Evolutionary conservation across 805 yeast species (phyloP).

Genomic region (Pichia phayaonensis): DNA sequence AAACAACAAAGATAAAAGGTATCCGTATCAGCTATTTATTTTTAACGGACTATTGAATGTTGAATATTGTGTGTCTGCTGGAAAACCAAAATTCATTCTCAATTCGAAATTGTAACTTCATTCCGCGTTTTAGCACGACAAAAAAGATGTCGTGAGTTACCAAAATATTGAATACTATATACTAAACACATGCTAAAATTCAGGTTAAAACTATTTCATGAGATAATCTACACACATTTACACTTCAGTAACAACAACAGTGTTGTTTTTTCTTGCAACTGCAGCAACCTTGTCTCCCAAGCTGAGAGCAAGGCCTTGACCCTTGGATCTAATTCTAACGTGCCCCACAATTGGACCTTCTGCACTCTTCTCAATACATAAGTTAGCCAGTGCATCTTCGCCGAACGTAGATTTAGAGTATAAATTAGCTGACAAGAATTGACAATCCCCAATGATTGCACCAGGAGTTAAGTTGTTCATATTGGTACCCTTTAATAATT

Average conservation of each 20-base stretch:
- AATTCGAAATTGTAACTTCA: too few relatives aligned
- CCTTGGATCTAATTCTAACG: constrained; percentile 93
- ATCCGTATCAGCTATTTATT: too few relatives aligned
- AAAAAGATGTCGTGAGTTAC: not conserved
- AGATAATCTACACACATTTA: constrained; percentile 3
- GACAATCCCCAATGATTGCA: constrained; percentile 84
- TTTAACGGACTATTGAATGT: too few relatives aligned
- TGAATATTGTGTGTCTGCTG: too few relatives aligned
- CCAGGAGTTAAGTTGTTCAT: constrained; percentile 93
- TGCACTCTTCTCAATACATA: constrained; percentile 79
- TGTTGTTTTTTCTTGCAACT: constrained; percentile 54
- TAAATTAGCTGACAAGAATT: constrained; percentile 87
- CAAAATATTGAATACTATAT: not conserved
- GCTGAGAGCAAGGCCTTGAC: constrained; percentile 93
- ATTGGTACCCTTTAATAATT: constrained; percentile 73
- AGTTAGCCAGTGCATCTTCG: constrained; percentile 93
- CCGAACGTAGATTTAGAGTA: constrained; percentile 92
- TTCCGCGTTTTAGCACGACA: too few relatives aligned
- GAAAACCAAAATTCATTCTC: too few relatives aligned
- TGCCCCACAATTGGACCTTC: constrained; percentile 82
- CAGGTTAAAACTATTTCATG: not conserved
- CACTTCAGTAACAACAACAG: constrained; percentile 24
- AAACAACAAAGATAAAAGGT: too few relatives aligned
- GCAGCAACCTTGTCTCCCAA: constrained; percentile 91
- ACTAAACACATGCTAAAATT: too few relatives aligned